A percentile compares a stretch with the other conserved stretches of the same genome.
Evolutionary conservation across 2,329 filamentous ascomycete genomes (phyloP).

Genomic region (Boeremia exigua): DNA sequence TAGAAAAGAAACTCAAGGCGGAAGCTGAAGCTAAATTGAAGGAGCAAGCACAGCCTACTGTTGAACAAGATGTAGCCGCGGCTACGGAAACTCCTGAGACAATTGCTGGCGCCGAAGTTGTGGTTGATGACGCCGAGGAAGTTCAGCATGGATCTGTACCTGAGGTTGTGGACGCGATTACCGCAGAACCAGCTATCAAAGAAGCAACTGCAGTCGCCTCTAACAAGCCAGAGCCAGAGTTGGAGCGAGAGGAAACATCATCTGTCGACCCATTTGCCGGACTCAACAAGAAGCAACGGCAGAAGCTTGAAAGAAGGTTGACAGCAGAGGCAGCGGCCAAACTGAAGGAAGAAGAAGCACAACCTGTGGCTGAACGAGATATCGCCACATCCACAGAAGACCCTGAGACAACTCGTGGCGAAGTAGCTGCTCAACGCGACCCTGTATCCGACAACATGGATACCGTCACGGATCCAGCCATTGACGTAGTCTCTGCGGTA

Average conservation of each 20-base stretch:
- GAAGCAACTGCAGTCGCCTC: neutral
- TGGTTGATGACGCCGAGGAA: no score
- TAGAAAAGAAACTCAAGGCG: constrained; percentile 45
- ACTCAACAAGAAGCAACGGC: constrained; percentile 7
- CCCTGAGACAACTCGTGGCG: neutral
- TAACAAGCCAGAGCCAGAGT: neutral
- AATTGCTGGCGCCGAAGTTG: neutral
- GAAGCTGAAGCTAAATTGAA: neutral
- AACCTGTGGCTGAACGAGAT: constrained; percentile 8
- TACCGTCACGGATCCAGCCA: neutral
- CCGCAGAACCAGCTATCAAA: neutral
- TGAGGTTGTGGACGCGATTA: neutral
- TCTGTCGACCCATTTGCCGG: constrained; percentile 9
- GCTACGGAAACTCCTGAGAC: neutral
- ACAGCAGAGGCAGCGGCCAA: neutral
- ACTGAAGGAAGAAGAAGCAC: neutral
- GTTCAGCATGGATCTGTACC: neutral
- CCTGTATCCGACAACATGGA: neutral
- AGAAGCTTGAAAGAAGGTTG: constrained; percentile 3
- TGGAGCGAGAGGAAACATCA: no score
- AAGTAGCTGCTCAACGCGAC: neutral
- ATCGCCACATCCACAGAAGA: neutral
- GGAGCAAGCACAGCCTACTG: constrained; percentile 5
- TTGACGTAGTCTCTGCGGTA: neutral
- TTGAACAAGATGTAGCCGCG: neutral